These are phyloP conservation scores for Raddia guianensis DNA, from an alignment of 176 grass and related monocot species.

Conservation along the genomic window DNA sequence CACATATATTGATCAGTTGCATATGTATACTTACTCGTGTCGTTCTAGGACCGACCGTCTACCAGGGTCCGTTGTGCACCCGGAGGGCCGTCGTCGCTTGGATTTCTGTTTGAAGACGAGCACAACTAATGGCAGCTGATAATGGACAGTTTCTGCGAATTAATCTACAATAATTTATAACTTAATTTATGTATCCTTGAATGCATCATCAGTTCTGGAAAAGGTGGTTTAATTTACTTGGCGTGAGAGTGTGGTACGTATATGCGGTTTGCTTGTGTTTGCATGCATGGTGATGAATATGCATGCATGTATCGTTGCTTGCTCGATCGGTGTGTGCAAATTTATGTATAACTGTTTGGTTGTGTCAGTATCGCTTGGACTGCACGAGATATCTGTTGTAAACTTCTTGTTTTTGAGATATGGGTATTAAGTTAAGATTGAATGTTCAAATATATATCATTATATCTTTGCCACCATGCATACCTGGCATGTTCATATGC, in stretches of 20 bases:
- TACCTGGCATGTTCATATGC: not conserved
- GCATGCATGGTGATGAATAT: not conserved
- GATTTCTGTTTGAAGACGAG: slow-evolving; percentile 72
- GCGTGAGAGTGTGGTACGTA: not conserved
- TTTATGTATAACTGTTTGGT: not conserved
- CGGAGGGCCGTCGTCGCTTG: slow-evolving; percentile 80
- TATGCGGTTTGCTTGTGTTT: not conserved
- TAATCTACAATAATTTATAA: slow-evolving; percentile 12
- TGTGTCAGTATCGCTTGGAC: not conserved
- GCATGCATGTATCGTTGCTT: not conserved
- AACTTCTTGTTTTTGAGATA: not conserved
- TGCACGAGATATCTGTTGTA: not conserved
- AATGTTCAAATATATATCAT: not conserved
- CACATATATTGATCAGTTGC: slow-evolving; percentile 8
- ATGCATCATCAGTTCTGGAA: not conserved
- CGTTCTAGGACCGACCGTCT: slow-evolving; percentile 72
- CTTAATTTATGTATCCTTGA: slow-evolving; percentile 3
- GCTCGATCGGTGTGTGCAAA: not conserved
- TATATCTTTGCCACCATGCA: not conserved
- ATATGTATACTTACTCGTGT: not conserved
- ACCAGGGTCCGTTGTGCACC: slow-evolving; percentile 78
- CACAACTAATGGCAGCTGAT: not conserved
- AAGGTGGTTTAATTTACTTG: slow-evolving; percentile 33
- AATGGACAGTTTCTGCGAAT: not conserved
- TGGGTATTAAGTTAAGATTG: slow-evolving; percentile 4